Evolutionary conservation across 495 filamentous ascomycete species (phyloP).

Genomic region (Glarea lozoyensis): DNA sequence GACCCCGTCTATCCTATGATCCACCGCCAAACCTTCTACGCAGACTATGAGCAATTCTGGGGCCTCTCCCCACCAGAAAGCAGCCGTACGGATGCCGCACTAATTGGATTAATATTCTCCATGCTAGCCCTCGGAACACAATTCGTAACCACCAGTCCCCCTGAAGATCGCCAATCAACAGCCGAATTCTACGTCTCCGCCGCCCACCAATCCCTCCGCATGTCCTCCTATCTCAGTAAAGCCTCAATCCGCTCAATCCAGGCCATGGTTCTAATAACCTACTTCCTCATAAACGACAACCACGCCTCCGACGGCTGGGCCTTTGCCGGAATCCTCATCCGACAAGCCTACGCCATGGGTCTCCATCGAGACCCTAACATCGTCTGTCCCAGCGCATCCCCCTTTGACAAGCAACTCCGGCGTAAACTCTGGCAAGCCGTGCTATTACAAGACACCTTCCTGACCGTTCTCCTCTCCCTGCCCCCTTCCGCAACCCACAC

Average conservation of each 20-base stretch:
- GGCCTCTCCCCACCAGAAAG: constrained; percentile 39
- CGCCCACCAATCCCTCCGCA: constrained; percentile 57
- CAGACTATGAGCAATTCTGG: constrained; percentile 68
- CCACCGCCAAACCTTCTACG: constrained; percentile 54
- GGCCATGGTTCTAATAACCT: constrained; percentile 64
- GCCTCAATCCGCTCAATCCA: constrained; percentile 59
- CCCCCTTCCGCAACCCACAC: constrained; percentile 64
- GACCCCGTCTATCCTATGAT: constrained; percentile 70
- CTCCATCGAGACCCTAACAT: constrained; percentile 66
- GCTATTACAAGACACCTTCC: constrained; percentile 66
- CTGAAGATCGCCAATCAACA: constrained; percentile 51
- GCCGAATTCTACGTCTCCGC: constrained; percentile 71
- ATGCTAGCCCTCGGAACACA: constrained; percentile 67
- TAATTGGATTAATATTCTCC: constrained; percentile 56
- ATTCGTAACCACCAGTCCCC: constrained; percentile 50
- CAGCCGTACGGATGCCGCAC: constrained; percentile 42
- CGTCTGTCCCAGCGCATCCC: constrained; percentile 45
- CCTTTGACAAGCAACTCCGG: constrained; percentile 59
- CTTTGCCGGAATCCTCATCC: constrained; percentile 59
- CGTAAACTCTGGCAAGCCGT: constrained; percentile 70
- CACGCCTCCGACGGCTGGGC: constrained; percentile 68
- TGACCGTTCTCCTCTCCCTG: constrained; percentile 64
- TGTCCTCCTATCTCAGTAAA: constrained; percentile 59
- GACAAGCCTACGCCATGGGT: constrained; percentile 70
- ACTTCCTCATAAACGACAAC: constrained; percentile 73